Base-by-base conservation (phyloP, 1,284 basidiomycete genomes). In the Crucibulum cyathiforme region DNA sequence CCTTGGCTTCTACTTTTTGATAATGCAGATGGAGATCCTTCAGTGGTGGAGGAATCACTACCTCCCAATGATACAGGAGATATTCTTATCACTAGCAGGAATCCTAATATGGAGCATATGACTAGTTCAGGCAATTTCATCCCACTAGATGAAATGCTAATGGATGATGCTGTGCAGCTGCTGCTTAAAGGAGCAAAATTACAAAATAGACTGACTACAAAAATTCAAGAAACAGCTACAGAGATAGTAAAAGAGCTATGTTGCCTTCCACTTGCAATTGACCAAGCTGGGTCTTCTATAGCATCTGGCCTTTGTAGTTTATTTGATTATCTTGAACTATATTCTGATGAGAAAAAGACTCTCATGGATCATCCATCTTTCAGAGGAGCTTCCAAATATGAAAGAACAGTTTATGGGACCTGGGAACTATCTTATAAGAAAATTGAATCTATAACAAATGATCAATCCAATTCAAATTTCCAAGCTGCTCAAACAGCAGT, bases 261-360 rank as follows among this genome's bases (percentile, higher is more conserved):
- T 2, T 58, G 3, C 38, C 43, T 54, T 2, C 57, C 57, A 19
- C 41, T 58, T 7, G 57, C 57, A n/a, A 52, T 58, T 35, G 57
- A 58, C 24, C 57, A 58, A 48, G 57, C 57, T 36, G 57, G 57
- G 10, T 34, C 57, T 10, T 24, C 8, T 38, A 58, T 58, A 17
- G 13, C n/a, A 7, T 36, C 37, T 41, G 57, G 57, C 4, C 41
- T 41, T 7, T 39, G 15, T 15, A 38, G 36, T n/a, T 43, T 58
- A 38, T 3, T 13, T 36, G 45, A 36, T 34, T 58, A 54, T 17
- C 24, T 58, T 10, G 17, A n/a, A 12, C 8, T 24, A 19, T 54
- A 54, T 37, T 19, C n/a, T 31, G 35, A 2, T n/a, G 15, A 34
- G 5, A 35, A 35, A n/a, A 34, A 45, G 35, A 19, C 7, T 13